Conservation (phyloP, 768 basidiomycete genomes). For the Suillus brevipes region DNA sequence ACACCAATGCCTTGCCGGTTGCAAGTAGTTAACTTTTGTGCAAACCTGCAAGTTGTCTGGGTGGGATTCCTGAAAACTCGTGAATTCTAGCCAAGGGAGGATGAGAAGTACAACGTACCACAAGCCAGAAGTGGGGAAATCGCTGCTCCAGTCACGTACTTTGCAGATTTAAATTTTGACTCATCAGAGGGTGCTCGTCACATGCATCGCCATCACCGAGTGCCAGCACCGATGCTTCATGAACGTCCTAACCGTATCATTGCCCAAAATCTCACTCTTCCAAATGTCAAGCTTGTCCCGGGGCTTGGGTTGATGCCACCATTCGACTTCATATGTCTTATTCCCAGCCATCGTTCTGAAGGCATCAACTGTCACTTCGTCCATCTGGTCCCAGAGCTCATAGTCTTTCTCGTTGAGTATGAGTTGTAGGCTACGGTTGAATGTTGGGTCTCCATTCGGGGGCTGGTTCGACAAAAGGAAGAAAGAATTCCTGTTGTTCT, state of each 20-base stretch:
- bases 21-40: not conserved
- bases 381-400: conserved; percentile 12
- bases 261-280: not conserved
- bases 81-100: not conserved
- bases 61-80: conserved; percentile 5
- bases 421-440: conserved; percentile 15
- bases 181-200: conserved; percentile 5
- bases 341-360: not conserved
- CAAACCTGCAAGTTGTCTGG: conserved; percentile 14
- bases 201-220: conserved; percentile 12
- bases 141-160: conserved; percentile 19
- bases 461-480: conserved; percentile 2
- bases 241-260: conserved; percentile 8
- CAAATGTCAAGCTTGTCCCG: not conserved
- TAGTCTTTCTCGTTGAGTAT: conserved; percentile 10
- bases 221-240: conserved; percentile 10
- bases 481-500: conserved; percentile 1
- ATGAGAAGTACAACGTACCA: conserved; percentile 12
- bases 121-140: conserved; percentile 18
- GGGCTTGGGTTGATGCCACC: not conserved
- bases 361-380: not conserved
- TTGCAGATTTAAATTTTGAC: not conserved
- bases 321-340: not conserved
- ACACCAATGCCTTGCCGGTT: not conserved
- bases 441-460: conserved; percentile 2